phyloP scores from a whole-genome alignment of 2,329 filamentous ascomycete genomes.

The Xylaria sp. region DNA sequence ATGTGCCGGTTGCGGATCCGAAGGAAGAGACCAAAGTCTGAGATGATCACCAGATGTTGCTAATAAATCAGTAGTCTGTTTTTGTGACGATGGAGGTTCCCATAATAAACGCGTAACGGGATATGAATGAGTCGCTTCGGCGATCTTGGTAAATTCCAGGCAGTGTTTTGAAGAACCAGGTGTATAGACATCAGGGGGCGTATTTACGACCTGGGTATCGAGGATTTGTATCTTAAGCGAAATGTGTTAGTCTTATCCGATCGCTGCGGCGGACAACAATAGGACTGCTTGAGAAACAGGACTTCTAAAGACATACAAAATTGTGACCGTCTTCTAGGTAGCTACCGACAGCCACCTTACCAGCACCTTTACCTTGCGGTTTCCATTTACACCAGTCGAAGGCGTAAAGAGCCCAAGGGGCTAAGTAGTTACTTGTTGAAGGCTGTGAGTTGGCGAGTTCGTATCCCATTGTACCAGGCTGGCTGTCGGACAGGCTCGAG shows the following conservation, averaged over 20 bases:
- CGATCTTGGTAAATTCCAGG: conserved; percentile 91
- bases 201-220: conserved; percentile 81
- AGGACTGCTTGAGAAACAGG: background rate
- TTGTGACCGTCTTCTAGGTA: conserved; percentile 99
- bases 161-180: conserved; percentile 78
- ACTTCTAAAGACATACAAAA: conserved; percentile 71
- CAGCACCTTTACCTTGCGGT: conserved; percentile 80
- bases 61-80: conserved; percentile 93
- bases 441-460: conserved; percentile 73
- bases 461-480: conserved; percentile 70
- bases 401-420: conserved; percentile 94
- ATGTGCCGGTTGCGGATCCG: conserved; percentile 66
- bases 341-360: conserved; percentile 94
- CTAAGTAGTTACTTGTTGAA: conserved; percentile 90
- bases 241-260: conserved; percentile 29
- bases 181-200: conserved; percentile 74
- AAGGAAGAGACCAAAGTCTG: conserved; percentile 90
- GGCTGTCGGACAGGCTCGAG: conserved; percentile 79
- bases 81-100: conserved; percentile 95
- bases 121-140: conserved; percentile 97
- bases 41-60: conserved; percentile 96
- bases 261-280: background rate
- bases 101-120: conserved; percentile 94
- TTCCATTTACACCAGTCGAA: conserved; percentile 99
- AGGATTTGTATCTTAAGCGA: conserved; percentile 88